These are phyloP conservation scores for Phalaenopsis hybrid DNA, from an alignment of 116 monocot genomes.

Conservation along the genomic window DNA sequence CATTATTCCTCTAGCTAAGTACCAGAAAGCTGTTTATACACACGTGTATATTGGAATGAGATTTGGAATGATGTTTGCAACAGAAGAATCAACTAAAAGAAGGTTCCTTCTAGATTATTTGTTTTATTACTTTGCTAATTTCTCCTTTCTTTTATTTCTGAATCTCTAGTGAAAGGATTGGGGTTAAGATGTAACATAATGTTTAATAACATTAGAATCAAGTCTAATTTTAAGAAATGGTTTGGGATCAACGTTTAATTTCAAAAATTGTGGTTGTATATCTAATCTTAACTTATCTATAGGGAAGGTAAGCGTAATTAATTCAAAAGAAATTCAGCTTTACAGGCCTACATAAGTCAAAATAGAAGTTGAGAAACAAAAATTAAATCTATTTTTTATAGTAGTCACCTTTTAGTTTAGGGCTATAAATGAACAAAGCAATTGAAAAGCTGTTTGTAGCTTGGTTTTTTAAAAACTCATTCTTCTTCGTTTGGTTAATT, in stretches of 20 bases:
- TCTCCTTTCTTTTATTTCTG: neutral
- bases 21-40: conserved; percentile 72
- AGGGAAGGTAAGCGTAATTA: neutral
- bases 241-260: too few species aligned
- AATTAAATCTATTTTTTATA: neutral
- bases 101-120: conserved; percentile 22
- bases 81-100: conserved; percentile 63
- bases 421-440: too few species aligned
- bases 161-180: too few species aligned
- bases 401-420: neutral
- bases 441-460: too few species aligned
- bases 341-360: neutral
- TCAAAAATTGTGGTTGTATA: too few species aligned
- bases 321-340: neutral
- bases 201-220: too few species aligned
- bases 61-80: conserved; percentile 93
- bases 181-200: too few species aligned
- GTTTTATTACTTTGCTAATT: neutral
- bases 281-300: too few species aligned
- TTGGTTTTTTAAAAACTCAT: too few species aligned
- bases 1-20: conserved; percentile 66
- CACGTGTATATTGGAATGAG: conserved; percentile 82
- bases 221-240: too few species aligned
- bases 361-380: too few species aligned
- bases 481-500: too few species aligned